Percentiles rank a stretch among this genome's conserved stretches.
Evolutionary conservation across 2,329 filamentous ascomycete species (phyloP).

Genomic region (Neophaeococcomyces mojaviensis): DNA sequence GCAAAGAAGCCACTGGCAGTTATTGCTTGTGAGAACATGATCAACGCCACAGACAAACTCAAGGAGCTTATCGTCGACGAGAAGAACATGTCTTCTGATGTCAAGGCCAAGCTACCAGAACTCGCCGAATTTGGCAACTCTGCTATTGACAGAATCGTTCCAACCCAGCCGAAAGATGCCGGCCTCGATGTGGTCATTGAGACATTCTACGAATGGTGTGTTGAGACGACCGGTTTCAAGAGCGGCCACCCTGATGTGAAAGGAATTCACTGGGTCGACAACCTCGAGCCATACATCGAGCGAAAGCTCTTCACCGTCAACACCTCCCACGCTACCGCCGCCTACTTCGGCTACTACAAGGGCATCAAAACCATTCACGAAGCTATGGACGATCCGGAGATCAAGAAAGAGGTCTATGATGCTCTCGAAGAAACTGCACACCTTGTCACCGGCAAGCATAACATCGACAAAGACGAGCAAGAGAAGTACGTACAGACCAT

Average conservation of each 20-base stretch:
- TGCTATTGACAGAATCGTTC: slow-evolving; percentile 96
- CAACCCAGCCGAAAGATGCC: slow-evolving; percentile 70
- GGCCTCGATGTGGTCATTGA: slow-evolving; percentile 91
- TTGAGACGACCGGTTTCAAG: slow-evolving; percentile 79
- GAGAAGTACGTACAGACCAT: slow-evolving; percentile 85
- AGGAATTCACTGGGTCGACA: slow-evolving; percentile 85
- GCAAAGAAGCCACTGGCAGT: slow-evolving; percentile 66
- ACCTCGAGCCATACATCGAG: slow-evolving; percentile 93
- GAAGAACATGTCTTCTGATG: slow-evolving; percentile 59
- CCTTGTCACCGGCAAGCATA: slow-evolving; percentile 81
- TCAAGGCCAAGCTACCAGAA: slow-evolving; percentile 57
- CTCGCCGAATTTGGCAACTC: slow-evolving; percentile 93
- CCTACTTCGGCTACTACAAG: slow-evolving; percentile 86
- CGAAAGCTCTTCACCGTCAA: slow-evolving; percentile 99
- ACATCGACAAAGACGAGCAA: slow-evolving; percentile 67
- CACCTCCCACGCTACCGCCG: slow-evolving; percentile 90
- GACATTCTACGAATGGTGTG: slow-evolving; percentile 99
- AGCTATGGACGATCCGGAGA: slow-evolving; percentile 70
- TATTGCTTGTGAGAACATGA: slow-evolving; percentile 97
- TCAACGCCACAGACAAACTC: slow-evolving; percentile 84
- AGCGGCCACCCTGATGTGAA: slow-evolving; percentile 65
- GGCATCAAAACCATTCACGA: slow-evolving; percentile 86
- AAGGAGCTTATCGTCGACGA: slow-evolving; percentile 70
- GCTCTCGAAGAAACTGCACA: slow-evolving; percentile 78
- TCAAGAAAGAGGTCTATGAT: slow-evolving; percentile 69